Evolutionary conservation across 768 basidiomycete genomes (phyloP).

Genomic region (Boletellus ananiceps): DNA sequence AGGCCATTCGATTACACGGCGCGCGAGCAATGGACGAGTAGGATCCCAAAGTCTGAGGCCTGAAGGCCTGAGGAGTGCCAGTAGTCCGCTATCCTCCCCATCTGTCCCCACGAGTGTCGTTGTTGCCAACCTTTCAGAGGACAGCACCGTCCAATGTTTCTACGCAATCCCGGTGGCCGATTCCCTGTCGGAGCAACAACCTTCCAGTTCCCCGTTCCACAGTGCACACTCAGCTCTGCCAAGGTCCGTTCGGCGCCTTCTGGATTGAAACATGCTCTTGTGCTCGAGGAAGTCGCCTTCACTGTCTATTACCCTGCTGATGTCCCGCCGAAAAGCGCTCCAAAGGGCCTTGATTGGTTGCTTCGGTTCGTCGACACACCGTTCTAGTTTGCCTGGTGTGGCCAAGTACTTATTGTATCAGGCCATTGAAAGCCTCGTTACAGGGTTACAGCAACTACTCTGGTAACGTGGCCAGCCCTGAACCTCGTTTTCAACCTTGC

Average conservation of each 20-base stretch:
- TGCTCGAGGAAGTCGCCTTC: slow-evolving; percentile 59
- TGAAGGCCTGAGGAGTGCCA: no score
- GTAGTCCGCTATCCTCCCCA: no score
- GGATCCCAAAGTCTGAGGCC: no score
- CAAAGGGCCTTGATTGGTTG: slow-evolving; percentile 53
- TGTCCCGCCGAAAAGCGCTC: slow-evolving; percentile 19
- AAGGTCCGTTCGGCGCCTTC: slow-evolving; percentile 31
- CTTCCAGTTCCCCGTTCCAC: slow-evolving; percentile 44
- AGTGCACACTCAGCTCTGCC: slow-evolving; percentile 37
- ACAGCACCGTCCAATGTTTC: slow-evolving; percentile 31
- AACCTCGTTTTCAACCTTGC: background rate
- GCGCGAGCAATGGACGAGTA: no score
- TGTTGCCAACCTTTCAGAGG: no score
- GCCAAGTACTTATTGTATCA: slow-evolving; percentile 11
- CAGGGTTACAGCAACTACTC: slow-evolving; percentile 47
- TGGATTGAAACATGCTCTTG: slow-evolving; percentile 39
- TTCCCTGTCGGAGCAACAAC: slow-evolving; percentile 59
- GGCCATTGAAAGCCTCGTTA: slow-evolving; percentile 42
- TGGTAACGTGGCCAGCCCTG: slow-evolving; percentile 30
- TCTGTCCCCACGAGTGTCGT: no score
- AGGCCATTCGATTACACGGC: no score
- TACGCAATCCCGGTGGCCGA: slow-evolving; percentile 40
- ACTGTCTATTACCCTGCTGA: slow-evolving; percentile 64
- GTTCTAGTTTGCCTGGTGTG: background rate
- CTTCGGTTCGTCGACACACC: slow-evolving; percentile 39